Evolutionary conservation across 306 rosid genomes (phyloP).

Genomic region (Quercus cerris): DNA sequence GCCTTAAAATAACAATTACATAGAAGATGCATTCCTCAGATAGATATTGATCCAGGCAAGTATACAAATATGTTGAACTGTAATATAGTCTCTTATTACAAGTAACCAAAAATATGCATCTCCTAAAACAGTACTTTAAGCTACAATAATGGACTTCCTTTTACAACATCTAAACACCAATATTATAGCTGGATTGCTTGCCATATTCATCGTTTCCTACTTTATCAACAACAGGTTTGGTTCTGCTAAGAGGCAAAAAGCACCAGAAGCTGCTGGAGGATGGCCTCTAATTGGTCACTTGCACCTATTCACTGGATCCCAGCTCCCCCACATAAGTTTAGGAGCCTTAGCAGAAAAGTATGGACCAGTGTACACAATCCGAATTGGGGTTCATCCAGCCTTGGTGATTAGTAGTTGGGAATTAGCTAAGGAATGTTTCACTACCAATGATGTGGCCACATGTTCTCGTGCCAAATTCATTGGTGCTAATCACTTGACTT

Average conservation of each 20-base stretch:
- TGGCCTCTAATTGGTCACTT: constrained; percentile 79
- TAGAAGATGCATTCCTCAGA: too few relatives aligned
- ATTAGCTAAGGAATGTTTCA: constrained; percentile 43
- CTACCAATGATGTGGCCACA: constrained; percentile 27
- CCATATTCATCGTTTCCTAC: constrained; percentile 22
- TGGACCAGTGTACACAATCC: constrained; percentile 31
- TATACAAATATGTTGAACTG: too few relatives aligned
- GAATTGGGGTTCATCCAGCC: constrained; percentile 25
- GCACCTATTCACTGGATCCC: constrained; percentile 26
- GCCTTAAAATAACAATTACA: too few relatives aligned
- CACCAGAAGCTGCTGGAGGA: constrained; percentile 50
- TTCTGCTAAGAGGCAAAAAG: neutral
- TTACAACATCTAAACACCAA: neutral
- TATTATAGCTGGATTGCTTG: neutral
- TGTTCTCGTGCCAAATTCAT: constrained; percentile 27
- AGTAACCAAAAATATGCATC: too few relatives aligned
- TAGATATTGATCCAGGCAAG: too few relatives aligned
- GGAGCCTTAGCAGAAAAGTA: constrained; percentile 44
- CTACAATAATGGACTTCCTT: constrained; percentile 1
- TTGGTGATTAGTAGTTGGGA: constrained; percentile 35
- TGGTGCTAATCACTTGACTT: constrained; percentile 15
- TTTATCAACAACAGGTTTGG: neutral
- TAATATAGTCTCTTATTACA: too few relatives aligned
- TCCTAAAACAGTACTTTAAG: neutral
- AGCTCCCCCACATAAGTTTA: constrained; percentile 37